phyloP scores from a whole-genome alignment of 805 yeast genomes.

The Huiozyma sinensis region DNA sequence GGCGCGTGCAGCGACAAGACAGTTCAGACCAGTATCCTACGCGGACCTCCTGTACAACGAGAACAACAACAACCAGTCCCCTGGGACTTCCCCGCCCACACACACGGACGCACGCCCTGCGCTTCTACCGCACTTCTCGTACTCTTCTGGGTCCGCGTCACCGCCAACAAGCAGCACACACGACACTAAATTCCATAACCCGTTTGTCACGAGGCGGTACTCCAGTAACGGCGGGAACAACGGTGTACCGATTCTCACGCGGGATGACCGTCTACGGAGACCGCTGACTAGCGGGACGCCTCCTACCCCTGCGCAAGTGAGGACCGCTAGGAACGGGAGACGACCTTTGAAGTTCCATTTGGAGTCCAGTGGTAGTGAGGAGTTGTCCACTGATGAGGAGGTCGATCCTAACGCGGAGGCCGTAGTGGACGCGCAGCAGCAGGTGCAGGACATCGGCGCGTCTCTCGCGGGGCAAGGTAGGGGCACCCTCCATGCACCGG shows the following conservation, averaged over 20 bases:
- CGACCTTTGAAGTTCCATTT: not conserved
- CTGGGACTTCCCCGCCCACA: not conserved
- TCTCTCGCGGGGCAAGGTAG: too few species aligned
- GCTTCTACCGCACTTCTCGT: constrained; percentile 1
- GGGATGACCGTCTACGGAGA: too few species aligned
- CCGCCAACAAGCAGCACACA: not conserved
- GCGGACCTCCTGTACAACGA: constrained; percentile 72
- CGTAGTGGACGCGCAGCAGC: too few species aligned
- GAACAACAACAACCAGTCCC: constrained; percentile 1
- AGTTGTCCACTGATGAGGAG: not conserved
- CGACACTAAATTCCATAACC: constrained; percentile 1
- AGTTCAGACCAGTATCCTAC: constrained; percentile 52
- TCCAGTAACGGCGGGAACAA: not conserved
- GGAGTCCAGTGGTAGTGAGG: constrained; percentile 1
- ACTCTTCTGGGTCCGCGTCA: not conserved
- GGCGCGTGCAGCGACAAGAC: constrained; percentile 1
- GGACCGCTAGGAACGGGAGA: too few species aligned
- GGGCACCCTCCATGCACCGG: too few species aligned
- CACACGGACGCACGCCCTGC: not conserved
- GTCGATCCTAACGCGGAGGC: not conserved
- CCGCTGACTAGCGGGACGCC: too few species aligned
- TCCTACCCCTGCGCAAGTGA: too few species aligned
- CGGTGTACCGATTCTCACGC: not conserved
- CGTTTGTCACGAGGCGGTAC: constrained; percentile 1
- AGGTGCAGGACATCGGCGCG: too few species aligned